These are phyloP conservation scores for Sarcomyxa edulis DNA, from an alignment of 768 basidiomycete genomes.

Conservation along the genomic window DNA sequence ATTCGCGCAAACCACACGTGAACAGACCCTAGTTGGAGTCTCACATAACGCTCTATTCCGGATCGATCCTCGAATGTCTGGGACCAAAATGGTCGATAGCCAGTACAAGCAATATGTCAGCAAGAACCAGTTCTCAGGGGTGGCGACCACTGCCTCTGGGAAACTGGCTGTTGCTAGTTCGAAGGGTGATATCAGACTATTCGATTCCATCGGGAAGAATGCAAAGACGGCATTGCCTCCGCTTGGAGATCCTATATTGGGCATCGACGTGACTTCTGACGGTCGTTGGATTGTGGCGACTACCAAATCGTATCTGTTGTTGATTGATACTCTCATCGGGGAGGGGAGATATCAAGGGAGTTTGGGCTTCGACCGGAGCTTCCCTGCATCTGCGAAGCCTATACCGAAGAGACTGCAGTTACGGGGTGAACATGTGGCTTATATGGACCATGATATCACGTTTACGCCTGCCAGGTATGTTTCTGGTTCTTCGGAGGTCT, in stretches of 20 bases:
- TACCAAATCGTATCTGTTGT: slow-evolving; percentile 86
- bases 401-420: slow-evolving; percentile 85
- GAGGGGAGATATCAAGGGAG: slow-evolving; percentile 81
- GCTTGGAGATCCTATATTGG: slow-evolving; percentile 91
- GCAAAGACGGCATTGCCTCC: slow-evolving; percentile 97
- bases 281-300: slow-evolving; percentile 96
- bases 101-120: slow-evolving; percentile 94
- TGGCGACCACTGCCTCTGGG: slow-evolving; percentile 82
- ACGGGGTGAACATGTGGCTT: slow-evolving; percentile 87
- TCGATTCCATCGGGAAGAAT: slow-evolving; percentile 95
- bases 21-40: slow-evolving; percentile 90
- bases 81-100: slow-evolving; percentile 88
- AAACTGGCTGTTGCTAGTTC: slow-evolving; percentile 91
- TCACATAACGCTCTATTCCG: slow-evolving; percentile 97
- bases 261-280: slow-evolving; percentile 90
- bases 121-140: slow-evolving; percentile 94
- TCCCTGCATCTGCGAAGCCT: slow-evolving; percentile 93
- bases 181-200: slow-evolving; percentile 95
- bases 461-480: slow-evolving; percentile 91
- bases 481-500: neutral
- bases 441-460: slow-evolving; percentile 82
- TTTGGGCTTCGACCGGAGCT: slow-evolving; percentile 88
- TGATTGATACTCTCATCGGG: slow-evolving; percentile 94
- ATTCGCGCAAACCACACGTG: slow-evolving; percentile 87
- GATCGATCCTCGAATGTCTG: slow-evolving; percentile 91